Evolutionary conservation across 1,284 basidiomycete genomes (phyloP), one percentile per base, ranked within the genome.

Genomic region (Austropuccinia psidii): DNA sequence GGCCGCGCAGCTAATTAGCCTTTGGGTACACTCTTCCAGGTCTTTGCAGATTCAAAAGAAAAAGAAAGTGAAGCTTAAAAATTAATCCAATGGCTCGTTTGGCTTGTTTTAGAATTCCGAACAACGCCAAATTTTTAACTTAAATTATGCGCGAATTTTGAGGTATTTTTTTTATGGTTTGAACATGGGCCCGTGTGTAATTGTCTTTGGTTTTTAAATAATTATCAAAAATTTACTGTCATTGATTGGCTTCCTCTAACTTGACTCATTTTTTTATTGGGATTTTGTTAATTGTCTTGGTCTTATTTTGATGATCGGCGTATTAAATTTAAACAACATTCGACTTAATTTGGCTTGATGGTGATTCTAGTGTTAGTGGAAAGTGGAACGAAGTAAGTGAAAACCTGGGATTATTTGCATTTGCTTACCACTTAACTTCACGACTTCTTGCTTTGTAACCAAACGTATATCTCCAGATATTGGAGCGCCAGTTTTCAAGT

Each of bases 121-220:
- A 27, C 27, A 43, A 21, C 11, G 52, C 45, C 27, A 35, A 24
- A 7, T 52, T 6, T 27, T 68, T 15, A 27, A 55, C 9, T 68
- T 68, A 8, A 47, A 68, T 31, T 68, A 55, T 47, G 37, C 13
- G 3, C 52, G 66, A 31, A 24, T 68, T 1, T n/a, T 68, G 39
- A 41, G 66, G 41, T 68, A 68, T 52, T 41, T 68, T 29, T 31
- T 68, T 21, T 68, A 55, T 52, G 66, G 66, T 21, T 41, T 68
- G 33, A 68, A 68, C 35, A 68, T 68, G 66, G 66, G 66, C 50
- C 66, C 66, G 66, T 68, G 57, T 43, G 66, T 68, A 52, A 49
- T 49, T 49, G 19, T n/a, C n/a, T n/a, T n/a, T n/a, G n/a, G n/a
- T n/a, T n/a, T n/a, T n/a, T n/a, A n/a, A n/a, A n/a, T n/a, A n/a